Evolutionary conservation across 768 basidiomycete genomes (phyloP), one percentile per base, ranked within the genome.

Genomic region (Sistotremastrum niveocremeum): DNA sequence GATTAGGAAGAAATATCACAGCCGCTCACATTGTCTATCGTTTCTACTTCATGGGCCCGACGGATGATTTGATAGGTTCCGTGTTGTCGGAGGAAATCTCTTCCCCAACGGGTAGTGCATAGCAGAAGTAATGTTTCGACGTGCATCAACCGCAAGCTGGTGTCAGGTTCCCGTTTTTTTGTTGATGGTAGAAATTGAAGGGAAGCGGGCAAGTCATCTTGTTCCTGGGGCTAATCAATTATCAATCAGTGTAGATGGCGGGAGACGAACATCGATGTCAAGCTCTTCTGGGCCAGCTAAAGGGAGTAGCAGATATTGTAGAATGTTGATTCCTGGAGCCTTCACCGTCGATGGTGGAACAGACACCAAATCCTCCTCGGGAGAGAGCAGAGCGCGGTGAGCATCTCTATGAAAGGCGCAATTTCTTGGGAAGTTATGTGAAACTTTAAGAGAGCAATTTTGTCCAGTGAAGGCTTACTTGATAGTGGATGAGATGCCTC

Each of bases 281-380:
- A 87, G 81, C 62, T 98, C 95, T 62, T 98, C 95, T 1, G 90
- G 84, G 5, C 94, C 93, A 37, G 94, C 90, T 2, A 99, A 68
- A 0, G 95, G 94, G 1, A 93, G 73, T 3, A 99, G 71, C 7
- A 99, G 69, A 57, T 79, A 84, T 0, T 88, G 83, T 7, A 98
- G 70, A 2, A 83, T 75, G 61, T 90, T 83, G 34, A 97, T 77
- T 4, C 91, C 90, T 2, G 85, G 77, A 3, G 81, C 77, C 3
- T 61, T 61, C 9, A 57, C 54, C n/a, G 63, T 65, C 11, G 79
- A 79, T 1, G 83, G 77, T 3, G 75, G 71, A 4, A 83, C 69
- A 9, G 74, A 53, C 20, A 81, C 69, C 36, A 55, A 58, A 5
- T 68, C 69, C 2, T 73, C 63, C 44, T 93, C 87, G 9, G 77